Conservation (phyloP, 768 basidiomycete species). For the Termitomyces sp. region DNA sequence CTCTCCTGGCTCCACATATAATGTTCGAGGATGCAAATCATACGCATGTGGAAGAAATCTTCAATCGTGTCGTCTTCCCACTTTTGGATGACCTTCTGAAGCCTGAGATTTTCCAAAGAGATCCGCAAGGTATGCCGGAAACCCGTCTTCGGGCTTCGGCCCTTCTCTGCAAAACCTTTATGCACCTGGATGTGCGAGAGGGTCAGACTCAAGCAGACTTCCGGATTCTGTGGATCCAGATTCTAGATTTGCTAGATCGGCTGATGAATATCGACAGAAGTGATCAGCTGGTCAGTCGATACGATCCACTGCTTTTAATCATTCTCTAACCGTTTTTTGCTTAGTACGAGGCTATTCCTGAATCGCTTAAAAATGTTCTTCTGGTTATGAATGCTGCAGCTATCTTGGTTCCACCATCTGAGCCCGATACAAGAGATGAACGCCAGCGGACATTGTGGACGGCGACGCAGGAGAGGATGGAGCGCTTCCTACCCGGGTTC, state of each 20-base stretch:
- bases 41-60: constrained; percentile 71
- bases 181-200: constrained; percentile 85
- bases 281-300: constrained; percentile 76
- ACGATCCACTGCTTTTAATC: not conserved
- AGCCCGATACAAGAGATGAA: constrained; percentile 46
- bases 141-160: constrained; percentile 83
- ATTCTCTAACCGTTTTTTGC: constrained; percentile 3
- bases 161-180: constrained; percentile 92
- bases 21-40: constrained; percentile 54
- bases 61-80: constrained; percentile 87
- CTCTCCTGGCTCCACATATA: constrained; percentile 75
- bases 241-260: constrained; percentile 84
- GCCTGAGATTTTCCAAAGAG: constrained; percentile 71
- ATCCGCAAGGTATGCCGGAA: constrained; percentile 87
- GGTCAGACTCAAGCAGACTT: constrained; percentile 56
- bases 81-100: constrained; percentile 88
- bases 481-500: constrained; percentile 90
- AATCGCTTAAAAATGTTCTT: constrained; percentile 94
- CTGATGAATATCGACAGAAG: constrained; percentile 82
- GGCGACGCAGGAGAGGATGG: constrained; percentile 80
- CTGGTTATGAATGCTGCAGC: constrained; percentile 92
- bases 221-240: constrained; percentile 78
- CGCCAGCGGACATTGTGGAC: constrained; percentile 74
- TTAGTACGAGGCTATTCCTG: constrained; percentile 92
- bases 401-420: constrained; percentile 65